These are phyloP conservation scores for Colletotrichum abscissum DNA, from an alignment of 2,329 filamentous ascomycete species.

Conservation along the genomic window DNA sequence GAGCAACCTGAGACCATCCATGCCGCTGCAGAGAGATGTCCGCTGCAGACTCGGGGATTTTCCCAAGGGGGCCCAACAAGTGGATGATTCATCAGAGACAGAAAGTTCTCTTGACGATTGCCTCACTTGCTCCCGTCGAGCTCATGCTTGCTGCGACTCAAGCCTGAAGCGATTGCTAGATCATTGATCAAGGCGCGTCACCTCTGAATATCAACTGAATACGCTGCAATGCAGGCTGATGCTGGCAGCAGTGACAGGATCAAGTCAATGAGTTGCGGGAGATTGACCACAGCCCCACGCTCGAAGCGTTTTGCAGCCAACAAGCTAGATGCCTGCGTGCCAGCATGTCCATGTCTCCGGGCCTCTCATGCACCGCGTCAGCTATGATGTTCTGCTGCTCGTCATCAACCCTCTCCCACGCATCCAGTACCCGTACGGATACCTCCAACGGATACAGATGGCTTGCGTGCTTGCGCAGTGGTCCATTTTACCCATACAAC, in stretches of 20 bases:
- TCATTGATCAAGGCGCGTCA: neutral
- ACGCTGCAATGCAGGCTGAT: neutral
- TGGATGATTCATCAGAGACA: constrained; percentile 22
- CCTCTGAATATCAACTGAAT: constrained; percentile 8
- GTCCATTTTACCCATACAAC: neutral
- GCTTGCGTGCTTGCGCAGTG: neutral
- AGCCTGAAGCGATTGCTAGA: neutral
- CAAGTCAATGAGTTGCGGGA: neutral
- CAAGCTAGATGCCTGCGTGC: constrained; percentile 19
- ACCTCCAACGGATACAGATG: neutral
- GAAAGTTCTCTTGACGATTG: neutral
- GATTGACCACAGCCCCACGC: neutral
- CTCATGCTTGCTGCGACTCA: neutral
- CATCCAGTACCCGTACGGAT: constrained; percentile 2
- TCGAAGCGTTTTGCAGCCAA: neutral
- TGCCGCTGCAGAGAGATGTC: constrained; percentile 29
- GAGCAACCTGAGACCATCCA: constrained; percentile 28
- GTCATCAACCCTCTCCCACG: neutral
- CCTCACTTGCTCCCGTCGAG: neutral
- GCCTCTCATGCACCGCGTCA: constrained; percentile 14
- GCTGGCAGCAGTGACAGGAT: neutral
- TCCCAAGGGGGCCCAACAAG: constrained; percentile 24
- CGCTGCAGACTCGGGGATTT: constrained; percentile 35
- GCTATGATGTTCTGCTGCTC: neutral
- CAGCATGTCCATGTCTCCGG: neutral